Evolutionary conservation across 129 eudicot genomes (phyloP).

Genomic region (Tagetes patula): DNA sequence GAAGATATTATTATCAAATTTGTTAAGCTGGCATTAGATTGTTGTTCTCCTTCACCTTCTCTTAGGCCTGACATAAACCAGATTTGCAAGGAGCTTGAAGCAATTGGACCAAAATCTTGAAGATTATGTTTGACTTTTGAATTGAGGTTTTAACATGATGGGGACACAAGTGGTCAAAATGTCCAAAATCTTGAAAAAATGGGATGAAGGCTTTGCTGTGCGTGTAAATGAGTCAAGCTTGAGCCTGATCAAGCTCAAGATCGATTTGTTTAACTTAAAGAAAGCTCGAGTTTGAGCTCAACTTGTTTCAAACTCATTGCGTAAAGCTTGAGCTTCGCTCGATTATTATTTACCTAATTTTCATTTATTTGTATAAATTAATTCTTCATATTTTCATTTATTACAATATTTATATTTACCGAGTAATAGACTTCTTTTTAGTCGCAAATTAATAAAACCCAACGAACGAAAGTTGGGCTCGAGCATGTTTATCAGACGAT

Average conservation of each 20-base stretch:
- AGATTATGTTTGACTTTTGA: conserved; percentile 19
- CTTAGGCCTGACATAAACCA: conserved; percentile 66
- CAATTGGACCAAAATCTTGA: conserved; percentile 43
- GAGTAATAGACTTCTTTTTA: too few species aligned
- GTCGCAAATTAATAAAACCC: not conserved
- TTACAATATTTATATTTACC: too few species aligned
- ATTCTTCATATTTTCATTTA: not conserved
- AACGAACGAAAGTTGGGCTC: too few species aligned
- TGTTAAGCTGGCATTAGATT: conserved; percentile 80
- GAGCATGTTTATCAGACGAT: not conserved
- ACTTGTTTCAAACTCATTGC: not conserved
- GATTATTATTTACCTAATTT: not conserved
- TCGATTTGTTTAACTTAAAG: not conserved
- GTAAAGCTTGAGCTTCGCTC: not conserved
- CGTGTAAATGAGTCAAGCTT: not conserved
- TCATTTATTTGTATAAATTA: not conserved
- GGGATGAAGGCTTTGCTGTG: not conserved
- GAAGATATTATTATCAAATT: conserved; percentile 59
- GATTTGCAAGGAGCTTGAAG: conserved; percentile 66
- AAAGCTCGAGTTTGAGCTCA: not conserved
- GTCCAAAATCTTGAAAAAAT: conserved; percentile 16
- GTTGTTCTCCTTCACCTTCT: conserved; percentile 85
- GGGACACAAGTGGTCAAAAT: conserved; percentile 22
- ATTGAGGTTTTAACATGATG: conserved; percentile 30
- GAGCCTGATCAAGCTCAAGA: not conserved